Conservation (phyloP, 495 filamentous ascomycete genomes). For the Penicillium bialowiezense region DNA sequence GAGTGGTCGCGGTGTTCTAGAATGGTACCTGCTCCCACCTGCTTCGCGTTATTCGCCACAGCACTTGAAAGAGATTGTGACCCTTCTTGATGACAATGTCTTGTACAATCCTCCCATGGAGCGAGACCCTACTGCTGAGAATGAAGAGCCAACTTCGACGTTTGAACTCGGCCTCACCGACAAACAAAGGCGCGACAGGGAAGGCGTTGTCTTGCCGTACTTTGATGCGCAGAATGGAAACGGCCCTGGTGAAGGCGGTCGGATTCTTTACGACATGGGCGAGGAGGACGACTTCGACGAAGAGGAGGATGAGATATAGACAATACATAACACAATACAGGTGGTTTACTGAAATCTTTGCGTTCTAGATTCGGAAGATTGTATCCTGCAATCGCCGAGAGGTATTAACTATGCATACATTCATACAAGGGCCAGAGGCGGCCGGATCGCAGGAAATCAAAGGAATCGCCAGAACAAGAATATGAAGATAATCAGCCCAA, state of each 20-base stretch:
- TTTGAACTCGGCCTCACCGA: constrained; percentile 89
- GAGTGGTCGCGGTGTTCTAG: constrained; percentile 71
- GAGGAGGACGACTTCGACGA: constrained; percentile 98
- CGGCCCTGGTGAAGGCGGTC: constrained; percentile 75
- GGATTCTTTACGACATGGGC: constrained; percentile 96
- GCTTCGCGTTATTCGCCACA: constrained; percentile 31
- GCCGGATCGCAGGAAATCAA: constrained; percentile 33
- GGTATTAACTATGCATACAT: constrained; percentile 46
- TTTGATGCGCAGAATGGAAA: constrained; percentile 87
- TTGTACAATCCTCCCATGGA: constrained; percentile 54
- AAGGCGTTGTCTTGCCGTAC: constrained; percentile 89
- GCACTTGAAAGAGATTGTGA: constrained; percentile 50
- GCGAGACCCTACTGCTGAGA: constrained; percentile 23
- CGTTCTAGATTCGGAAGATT: constrained; percentile 22
- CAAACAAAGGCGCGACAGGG: constrained; percentile 77
- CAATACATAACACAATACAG: neutral
- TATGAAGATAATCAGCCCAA: constrained; percentile 75
- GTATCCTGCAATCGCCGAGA: constrained; percentile 39
- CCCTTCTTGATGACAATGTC: constrained; percentile 76
- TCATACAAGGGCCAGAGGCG: constrained; percentile 27
- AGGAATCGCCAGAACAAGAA: constrained; percentile 95
- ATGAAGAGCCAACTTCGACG: constrained; percentile 61
- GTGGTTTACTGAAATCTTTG: constrained; percentile 9
- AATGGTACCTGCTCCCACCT: constrained; percentile 69
- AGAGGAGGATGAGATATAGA: constrained; percentile 93